Evolutionary conservation across 306 rosid species (phyloP).

Genomic region (Trichosanthes truncata): DNA sequence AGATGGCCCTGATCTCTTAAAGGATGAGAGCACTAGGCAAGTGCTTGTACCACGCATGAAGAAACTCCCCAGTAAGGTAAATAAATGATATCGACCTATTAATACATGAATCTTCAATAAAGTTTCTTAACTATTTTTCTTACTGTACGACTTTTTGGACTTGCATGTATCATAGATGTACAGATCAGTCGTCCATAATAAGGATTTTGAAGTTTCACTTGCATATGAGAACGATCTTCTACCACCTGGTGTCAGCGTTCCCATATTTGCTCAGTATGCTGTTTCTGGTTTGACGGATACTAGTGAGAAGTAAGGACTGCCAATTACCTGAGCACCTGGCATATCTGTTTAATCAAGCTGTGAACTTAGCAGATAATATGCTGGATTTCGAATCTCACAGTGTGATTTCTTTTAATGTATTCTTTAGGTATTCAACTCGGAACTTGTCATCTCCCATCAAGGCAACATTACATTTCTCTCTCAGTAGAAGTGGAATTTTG

Average conservation of each 20-base stretch:
- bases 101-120: background rate
- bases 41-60: constrained; percentile 78
- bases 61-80: constrained; percentile 88
- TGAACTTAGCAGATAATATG: background rate
- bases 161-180: constrained; percentile 49
- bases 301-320: constrained; percentile 66
- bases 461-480: constrained; percentile 78
- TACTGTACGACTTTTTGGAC: background rate
- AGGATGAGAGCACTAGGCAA: constrained; percentile 75
- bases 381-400: constrained; percentile 5
- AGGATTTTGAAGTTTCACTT: constrained; percentile 83
- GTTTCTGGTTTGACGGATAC: constrained; percentile 78
- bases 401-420: constrained; percentile 12
- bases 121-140: background rate
- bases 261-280: constrained; percentile 54
- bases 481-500: constrained; percentile 88
- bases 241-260: constrained; percentile 68
- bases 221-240: constrained; percentile 69
- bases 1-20: constrained; percentile 59
- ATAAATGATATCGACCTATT: background rate
- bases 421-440: constrained; percentile 66
- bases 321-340: constrained; percentile 3
- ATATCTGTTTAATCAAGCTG: constrained; percentile 1
- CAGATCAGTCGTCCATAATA: constrained; percentile 65
- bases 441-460: constrained; percentile 85